Conservation (phyloP, 805 yeast genomes). For the Metschnikowia shivogae region DNA sequence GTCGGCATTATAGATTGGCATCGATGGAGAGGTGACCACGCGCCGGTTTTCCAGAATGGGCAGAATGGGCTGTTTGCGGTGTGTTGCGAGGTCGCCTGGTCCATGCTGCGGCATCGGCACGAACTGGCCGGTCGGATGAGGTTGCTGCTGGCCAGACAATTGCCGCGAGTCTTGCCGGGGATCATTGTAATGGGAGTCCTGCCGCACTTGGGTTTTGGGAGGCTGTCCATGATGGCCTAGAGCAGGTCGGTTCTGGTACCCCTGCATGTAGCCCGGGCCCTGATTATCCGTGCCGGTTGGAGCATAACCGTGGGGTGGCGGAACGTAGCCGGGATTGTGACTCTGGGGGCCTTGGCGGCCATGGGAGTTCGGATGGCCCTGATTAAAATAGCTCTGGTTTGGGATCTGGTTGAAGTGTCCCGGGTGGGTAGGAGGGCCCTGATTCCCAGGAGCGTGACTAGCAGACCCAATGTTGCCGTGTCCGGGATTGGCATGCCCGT, state of each 20-base stretch:
- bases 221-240: no score
- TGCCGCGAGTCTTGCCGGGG: neutral
- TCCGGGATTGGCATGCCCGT: neutral
- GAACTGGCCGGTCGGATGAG: neutral
- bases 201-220: neutral
- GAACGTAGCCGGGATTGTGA: neutral
- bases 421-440: no score
- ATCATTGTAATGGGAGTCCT: neutral
- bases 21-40: slow-evolving; percentile 14
- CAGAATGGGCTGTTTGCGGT: slow-evolving; percentile 2
- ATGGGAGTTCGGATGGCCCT: slow-evolving; percentile 8
- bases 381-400: no score
- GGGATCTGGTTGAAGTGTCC: no score
- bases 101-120: neutral
- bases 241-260: no score
- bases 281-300: no score
- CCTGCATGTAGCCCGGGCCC: no score
- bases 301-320: neutral
- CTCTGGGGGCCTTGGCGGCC: neutral
- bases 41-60: slow-evolving; percentile 9
- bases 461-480: no score
- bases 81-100: neutral
- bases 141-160: neutral
- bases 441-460: no score
- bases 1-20: slow-evolving; percentile 8